A percentile compares a stretch with the other conserved stretches of the same genome.
Conservation (phyloP, 441 rosid genomes). For the Mallotus japonicus region DNA sequence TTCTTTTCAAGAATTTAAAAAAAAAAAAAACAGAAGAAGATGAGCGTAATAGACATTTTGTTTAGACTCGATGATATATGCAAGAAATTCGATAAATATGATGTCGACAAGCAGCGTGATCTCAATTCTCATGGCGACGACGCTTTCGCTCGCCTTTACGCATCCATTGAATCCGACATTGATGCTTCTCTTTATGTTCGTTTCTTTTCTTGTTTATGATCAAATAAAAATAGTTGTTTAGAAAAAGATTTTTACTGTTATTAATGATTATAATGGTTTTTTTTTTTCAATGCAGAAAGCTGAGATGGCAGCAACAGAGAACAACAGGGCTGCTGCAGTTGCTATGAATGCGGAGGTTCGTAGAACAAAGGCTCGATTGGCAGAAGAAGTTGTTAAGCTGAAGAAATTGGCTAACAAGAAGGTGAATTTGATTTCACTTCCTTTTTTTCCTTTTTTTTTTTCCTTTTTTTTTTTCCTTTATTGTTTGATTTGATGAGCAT, state of each 20-base stretch:
- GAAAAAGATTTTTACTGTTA: no score
- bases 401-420: constrained; percentile 78
- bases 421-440: constrained; percentile 34
- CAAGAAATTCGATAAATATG: constrained; percentile 84
- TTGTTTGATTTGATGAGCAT: no score
- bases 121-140: constrained; percentile 73
- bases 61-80: constrained; percentile 91
- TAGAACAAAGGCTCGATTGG: constrained; percentile 73
- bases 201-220: not conserved
- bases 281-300: constrained; percentile 48
- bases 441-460: not conserved
- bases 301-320: constrained; percentile 64
- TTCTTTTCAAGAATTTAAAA: no score
- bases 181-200: constrained; percentile 64
- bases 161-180: constrained; percentile 62
- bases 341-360: constrained; percentile 86
- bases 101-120: constrained; percentile 75
- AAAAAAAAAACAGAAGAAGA: constrained; percentile 12
- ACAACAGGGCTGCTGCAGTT: constrained; percentile 64
- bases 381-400: constrained; percentile 82
- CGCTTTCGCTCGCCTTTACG: constrained; percentile 74
- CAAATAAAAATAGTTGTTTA: no score
- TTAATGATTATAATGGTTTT: no score
- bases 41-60: constrained; percentile 86
- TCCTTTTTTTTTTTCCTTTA: no score